These are phyloP conservation scores for Abrus pulchellus DNA, from an alignment of 306 rosid genomes.

Conservation along the genomic window DNA sequence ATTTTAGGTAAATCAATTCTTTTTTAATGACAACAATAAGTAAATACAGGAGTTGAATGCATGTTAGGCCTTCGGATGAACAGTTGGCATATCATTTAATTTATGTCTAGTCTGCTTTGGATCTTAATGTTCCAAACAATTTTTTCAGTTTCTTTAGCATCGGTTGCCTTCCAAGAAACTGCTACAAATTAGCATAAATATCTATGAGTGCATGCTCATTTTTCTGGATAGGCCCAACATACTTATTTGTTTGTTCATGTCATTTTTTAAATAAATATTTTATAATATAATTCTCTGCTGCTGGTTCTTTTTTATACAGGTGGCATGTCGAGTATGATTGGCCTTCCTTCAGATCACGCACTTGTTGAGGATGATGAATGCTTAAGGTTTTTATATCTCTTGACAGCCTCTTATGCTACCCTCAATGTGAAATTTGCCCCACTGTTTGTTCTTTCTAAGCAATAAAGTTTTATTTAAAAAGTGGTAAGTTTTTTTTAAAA, in stretches of 20 bases:
- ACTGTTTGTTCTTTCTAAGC: conserved; percentile 31
- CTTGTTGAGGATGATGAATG: conserved; percentile 89
- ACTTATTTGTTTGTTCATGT: conserved; percentile 27
- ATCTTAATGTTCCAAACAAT: conserved; percentile 34
- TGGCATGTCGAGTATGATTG: conserved; percentile 86
- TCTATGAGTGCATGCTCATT: conserved; percentile 27
- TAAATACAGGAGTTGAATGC: conserved; percentile 33
- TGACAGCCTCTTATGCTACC: conserved; percentile 41
- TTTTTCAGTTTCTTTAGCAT: conserved; percentile 30
- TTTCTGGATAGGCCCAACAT: conserved; percentile 10
- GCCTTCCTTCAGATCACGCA: conserved; percentile 97
- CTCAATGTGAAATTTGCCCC: conserved; percentile 1
- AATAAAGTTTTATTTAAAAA: conserved; percentile 15
- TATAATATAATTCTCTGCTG: conserved; percentile 27
- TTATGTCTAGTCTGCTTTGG: conserved; percentile 30
- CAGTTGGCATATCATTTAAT: conserved; percentile 8
- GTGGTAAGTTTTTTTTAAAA: not conserved
- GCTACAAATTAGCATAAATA: conserved; percentile 9
- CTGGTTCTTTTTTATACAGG: conserved; percentile 58
- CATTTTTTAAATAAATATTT: not conserved
- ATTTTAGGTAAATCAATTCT: conserved; percentile 21
- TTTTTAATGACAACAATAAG: conserved; percentile 19
- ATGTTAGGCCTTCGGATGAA: not conserved
- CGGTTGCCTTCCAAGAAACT: conserved; percentile 2
- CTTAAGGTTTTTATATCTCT: conserved; percentile 67